Evolutionary conservation across 2,329 filamentous ascomycete species (phyloP).

Genomic region (Aureobasidium subglaciale): DNA sequence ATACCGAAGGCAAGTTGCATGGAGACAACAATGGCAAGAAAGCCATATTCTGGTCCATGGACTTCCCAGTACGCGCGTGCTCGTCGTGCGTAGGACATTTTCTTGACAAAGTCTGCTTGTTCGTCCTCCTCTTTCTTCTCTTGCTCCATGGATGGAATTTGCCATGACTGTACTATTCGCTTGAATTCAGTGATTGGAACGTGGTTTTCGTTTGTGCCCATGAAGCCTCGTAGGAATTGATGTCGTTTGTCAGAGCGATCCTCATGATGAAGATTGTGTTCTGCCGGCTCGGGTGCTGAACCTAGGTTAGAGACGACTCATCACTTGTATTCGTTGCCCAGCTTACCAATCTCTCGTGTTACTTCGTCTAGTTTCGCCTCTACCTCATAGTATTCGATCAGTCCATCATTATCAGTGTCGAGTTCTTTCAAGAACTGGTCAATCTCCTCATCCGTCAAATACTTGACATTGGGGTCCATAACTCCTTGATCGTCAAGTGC

Average conservation of each 20-base stretch:
- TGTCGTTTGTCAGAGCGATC: constrained; percentile 36
- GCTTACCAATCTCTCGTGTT: background rate
- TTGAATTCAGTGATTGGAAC: constrained; percentile 45
- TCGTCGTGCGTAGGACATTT: constrained; percentile 40
- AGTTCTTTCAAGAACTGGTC: constrained; percentile 46
- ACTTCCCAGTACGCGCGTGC: constrained; percentile 50
- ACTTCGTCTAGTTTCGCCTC: constrained; percentile 48
- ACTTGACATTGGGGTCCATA: constrained; percentile 14
- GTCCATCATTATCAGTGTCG: constrained; percentile 46
- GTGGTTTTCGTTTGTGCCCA: constrained; percentile 36
- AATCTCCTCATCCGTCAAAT: constrained; percentile 40
- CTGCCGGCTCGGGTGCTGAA: constrained; percentile 40
- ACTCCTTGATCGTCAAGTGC: background rate
- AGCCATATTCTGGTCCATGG: constrained; percentile 46
- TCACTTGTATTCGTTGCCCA: constrained; percentile 23
- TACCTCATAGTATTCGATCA: constrained; percentile 46
- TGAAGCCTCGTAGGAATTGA: constrained; percentile 45
- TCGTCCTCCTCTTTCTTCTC: constrained; percentile 43
- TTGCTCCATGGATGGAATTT: constrained; percentile 53
- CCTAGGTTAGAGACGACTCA: constrained; percentile 28
- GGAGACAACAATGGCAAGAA: constrained; percentile 41
- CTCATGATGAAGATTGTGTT: constrained; percentile 39
- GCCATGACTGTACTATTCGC: constrained; percentile 53
- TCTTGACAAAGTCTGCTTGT: constrained; percentile 37
- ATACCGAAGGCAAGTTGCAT: constrained; percentile 46